Base-by-base conservation (phyloP, 2,329 filamentous ascomycete species). In the Aspergillus niger region DNA sequence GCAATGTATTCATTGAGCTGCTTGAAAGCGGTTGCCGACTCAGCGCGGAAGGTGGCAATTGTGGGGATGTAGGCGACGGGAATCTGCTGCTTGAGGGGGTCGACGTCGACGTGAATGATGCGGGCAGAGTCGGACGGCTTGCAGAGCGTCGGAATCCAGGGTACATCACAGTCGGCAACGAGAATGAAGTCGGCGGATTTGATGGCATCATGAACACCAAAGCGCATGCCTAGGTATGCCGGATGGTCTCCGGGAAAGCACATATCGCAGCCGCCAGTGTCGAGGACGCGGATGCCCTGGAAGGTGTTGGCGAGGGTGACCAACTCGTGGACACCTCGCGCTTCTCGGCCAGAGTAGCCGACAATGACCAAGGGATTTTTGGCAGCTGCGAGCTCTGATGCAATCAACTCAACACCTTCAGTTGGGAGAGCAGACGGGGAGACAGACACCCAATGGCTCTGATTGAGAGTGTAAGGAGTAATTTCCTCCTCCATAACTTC, bases 401-500 rank as follows among this genome's bases (percentile, higher is more conserved):
- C 69, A 53, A 85, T 79, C 24, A 76, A 60, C 30, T 77, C 72
- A 43, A 84, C 74, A 1, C 76, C 81, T 55, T 80, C 75, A 2
- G 75, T 70, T 0, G 84, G 82, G 57, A 90, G 71, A 1, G 84
- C 90, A 2, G 89, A 85, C 0, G 91, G 85, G 68, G 87, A 84
- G 2, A 93, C 85, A 0, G 89, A 83, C 2, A 85, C 82, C 92
- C 91, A 96, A 59, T 86, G 82, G 13, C 81, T 79, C 72, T 91
- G 90, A 17, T 89, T 81, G 5, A 96, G 77, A 1, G 80, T 74
- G 70, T 92, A 92, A 0, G 89, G 89, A 66, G 86, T 81, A 44
- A 96, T 88, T 44, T 96, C 92, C 69, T 93, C 88, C 72, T 95
- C 91, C 86, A 96, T 91, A 1, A 92, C 86, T 75, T 96, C 92